Conservation (phyloP, 2,329 filamentous ascomycete species). For the Helminthosporium solani region DNA sequence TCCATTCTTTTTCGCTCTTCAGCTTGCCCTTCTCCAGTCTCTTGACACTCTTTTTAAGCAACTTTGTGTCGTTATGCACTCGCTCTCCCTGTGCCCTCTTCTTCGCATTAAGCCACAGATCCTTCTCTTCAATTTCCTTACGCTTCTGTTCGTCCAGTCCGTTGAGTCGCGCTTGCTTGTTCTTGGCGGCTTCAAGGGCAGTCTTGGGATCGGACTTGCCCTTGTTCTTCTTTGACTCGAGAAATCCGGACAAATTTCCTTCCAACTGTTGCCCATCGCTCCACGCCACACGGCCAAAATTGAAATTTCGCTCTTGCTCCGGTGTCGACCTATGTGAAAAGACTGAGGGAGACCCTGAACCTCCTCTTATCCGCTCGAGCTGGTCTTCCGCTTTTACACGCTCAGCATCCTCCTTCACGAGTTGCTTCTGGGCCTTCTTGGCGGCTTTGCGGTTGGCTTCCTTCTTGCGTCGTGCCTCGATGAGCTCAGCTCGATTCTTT, state of each 20-base stretch:
- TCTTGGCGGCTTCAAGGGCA: conserved; percentile 80
- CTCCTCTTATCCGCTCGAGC: conserved; percentile 58
- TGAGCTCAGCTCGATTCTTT: conserved; percentile 84
- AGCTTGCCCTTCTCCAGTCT: conserved; percentile 86
- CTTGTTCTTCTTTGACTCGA: conserved; percentile 72
- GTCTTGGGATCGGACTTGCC: conserved; percentile 83
- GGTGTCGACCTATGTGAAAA: conserved; percentile 48
- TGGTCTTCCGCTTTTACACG: conserved; percentile 57
- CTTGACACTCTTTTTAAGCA: conserved; percentile 89
- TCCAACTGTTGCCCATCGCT: conserved; percentile 80
- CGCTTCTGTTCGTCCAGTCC: conserved; percentile 77
- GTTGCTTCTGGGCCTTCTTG: conserved; percentile 79
- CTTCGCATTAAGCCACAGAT: conserved; percentile 88
- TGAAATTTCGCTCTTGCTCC: conserved; percentile 66
- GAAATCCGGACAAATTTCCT: conserved; percentile 61
- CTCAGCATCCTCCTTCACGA: conserved; percentile 79
- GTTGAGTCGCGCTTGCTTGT: conserved; percentile 78
- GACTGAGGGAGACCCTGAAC: conserved; percentile 58
- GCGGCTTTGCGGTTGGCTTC: conserved; percentile 82
- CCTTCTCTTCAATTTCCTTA: conserved; percentile 87
- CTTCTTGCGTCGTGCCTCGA: conserved; percentile 85
- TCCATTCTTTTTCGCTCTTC: conserved; percentile 87
- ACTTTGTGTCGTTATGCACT: conserved; percentile 78
- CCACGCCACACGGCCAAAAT: conserved; percentile 90
- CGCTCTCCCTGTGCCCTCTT: conserved; percentile 87